phyloP scores from a whole-genome alignment of 306 rosid species.

The Medicago arabica region DNA sequence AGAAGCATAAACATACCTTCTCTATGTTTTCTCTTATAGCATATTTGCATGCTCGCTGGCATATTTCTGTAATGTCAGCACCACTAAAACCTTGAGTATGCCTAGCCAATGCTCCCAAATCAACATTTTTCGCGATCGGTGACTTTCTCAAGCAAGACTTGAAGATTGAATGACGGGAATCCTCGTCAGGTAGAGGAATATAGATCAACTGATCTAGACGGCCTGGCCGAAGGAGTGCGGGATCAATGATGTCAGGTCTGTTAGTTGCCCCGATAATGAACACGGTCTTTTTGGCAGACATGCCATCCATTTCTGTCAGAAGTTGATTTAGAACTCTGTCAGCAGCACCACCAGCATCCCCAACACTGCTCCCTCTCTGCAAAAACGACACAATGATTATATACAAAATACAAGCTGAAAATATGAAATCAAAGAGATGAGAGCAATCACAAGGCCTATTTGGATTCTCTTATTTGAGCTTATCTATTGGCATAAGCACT shows the following conservation, averaged over 20 bases:
- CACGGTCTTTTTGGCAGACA: slow-evolving; percentile 61
- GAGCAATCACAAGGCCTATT: not conserved
- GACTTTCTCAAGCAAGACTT: slow-evolving; percentile 69
- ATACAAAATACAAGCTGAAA: slow-evolving; percentile 4
- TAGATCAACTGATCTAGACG: slow-evolving; percentile 67
- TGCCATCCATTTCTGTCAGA: slow-evolving; percentile 68
- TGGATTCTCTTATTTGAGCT: not conserved
- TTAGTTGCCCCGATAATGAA: slow-evolving; percentile 70
- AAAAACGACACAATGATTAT: slow-evolving; percentile 17
- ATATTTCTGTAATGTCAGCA: slow-evolving; percentile 67
- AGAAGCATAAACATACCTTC: slow-evolving; percentile 45
- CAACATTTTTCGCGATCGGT: slow-evolving; percentile 61
- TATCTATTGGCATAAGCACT: no score
- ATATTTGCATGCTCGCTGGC: slow-evolving; percentile 67
- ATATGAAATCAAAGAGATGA: slow-evolving; percentile 12
- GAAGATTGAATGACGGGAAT: slow-evolving; percentile 58
- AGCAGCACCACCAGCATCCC: slow-evolving; percentile 67
- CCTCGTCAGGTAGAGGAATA: slow-evolving; percentile 70
- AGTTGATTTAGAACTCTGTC: slow-evolving; percentile 67
- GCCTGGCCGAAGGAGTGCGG: slow-evolving; percentile 68
- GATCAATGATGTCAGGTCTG: slow-evolving; percentile 65
- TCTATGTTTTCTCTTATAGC: slow-evolving; percentile 71
- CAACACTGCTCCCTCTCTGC: slow-evolving; percentile 60
- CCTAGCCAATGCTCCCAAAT: slow-evolving; percentile 56
- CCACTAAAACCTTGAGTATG: slow-evolving; percentile 67